phyloP scores from a whole-genome alignment of 352 stramenopile genomes.

The Phytophthora citrophthora region DNA sequence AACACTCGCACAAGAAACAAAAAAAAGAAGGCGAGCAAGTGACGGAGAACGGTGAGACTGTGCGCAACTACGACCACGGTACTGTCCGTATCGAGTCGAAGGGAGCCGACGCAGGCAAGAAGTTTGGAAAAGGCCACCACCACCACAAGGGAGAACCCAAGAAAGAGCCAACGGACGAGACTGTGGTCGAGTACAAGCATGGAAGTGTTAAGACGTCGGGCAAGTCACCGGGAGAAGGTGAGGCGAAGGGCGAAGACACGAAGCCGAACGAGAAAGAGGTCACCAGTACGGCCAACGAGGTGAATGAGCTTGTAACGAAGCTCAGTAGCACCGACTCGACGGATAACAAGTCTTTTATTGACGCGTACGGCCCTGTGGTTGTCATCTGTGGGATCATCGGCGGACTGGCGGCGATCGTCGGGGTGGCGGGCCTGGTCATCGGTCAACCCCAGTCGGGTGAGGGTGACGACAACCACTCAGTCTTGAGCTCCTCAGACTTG shows the following conservation, averaged over 20 bases:
- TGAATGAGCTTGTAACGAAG: constrained; percentile 67
- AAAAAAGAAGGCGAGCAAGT: constrained; percentile 16
- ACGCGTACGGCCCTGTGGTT: constrained; percentile 54
- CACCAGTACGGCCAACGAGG: constrained; percentile 34
- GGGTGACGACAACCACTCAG: constrained; percentile 39
- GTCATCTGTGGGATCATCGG: constrained; percentile 74
- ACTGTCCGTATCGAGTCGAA: constrained; percentile 39
- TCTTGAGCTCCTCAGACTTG: constrained; percentile 44
- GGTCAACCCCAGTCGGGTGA: constrained; percentile 32
- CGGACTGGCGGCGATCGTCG: constrained; percentile 68
- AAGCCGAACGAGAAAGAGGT: constrained; percentile 32
- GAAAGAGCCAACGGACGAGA: constrained; percentile 36
- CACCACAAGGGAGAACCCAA: constrained; percentile 21
- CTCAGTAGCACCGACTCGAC: constrained; percentile 40
- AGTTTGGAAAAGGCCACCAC: constrained; percentile 24
- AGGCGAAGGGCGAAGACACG: constrained; percentile 24
- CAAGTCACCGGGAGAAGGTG: constrained; percentile 12
- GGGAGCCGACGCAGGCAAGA: constrained; percentile 27
- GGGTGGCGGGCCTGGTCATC: constrained; percentile 63
- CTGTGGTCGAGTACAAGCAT: constrained; percentile 58
- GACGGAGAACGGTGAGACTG: constrained; percentile 26
- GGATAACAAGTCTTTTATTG: constrained; percentile 45
- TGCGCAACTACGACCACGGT: constrained; percentile 45
- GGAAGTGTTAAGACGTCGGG: constrained; percentile 53
- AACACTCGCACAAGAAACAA: constrained; percentile 30